Evolutionary conservation across 768 basidiomycete species (phyloP).

Genomic region (Serendipita sp.): DNA sequence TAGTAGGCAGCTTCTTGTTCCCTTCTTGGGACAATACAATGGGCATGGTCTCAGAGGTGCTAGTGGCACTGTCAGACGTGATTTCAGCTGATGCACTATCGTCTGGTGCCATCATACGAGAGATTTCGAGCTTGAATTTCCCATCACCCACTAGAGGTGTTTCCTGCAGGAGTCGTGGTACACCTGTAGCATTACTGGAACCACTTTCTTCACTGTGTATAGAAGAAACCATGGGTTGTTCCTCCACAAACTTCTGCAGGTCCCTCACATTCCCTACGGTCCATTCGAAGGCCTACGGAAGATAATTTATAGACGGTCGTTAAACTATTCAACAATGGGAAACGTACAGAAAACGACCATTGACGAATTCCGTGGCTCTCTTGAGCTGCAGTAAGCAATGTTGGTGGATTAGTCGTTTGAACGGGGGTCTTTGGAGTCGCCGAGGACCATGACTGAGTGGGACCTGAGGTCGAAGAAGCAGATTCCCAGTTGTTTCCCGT

Average conservation of each 20-base stretch:
- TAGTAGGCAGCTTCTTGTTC: slow-evolving; percentile 14
- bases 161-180: slow-evolving; percentile 49
- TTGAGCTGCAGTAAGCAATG: neutral
- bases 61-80: neutral
- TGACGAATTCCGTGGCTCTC: slow-evolving; percentile 9
- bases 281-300: slow-evolving; percentile 55
- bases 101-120: slow-evolving; percentile 19
- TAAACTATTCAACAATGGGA: slow-evolving; percentile 40
- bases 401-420: slow-evolving; percentile 1
- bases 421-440: slow-evolving; percentile 6
- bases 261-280: slow-evolving; percentile 39
- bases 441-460: neutral
- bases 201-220: slow-evolving; percentile 19
- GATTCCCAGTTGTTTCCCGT: slow-evolving; percentile 17
- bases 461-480: slow-evolving; percentile 13
- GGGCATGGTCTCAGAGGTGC: slow-evolving; percentile 6
- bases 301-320: slow-evolving; percentile 32
- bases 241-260: slow-evolving; percentile 43
- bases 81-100: neutral
- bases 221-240: slow-evolving; percentile 17
- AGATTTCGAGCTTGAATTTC: slow-evolving; percentile 57
- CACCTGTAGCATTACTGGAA: slow-evolving; percentile 19
- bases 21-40: neutral
- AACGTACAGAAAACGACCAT: slow-evolving; percentile 19
- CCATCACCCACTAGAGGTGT: slow-evolving; percentile 53